These are phyloP conservation scores for Pugionium cornutum DNA, from an alignment of 345 rosid genomes.

Conservation along the genomic window DNA sequence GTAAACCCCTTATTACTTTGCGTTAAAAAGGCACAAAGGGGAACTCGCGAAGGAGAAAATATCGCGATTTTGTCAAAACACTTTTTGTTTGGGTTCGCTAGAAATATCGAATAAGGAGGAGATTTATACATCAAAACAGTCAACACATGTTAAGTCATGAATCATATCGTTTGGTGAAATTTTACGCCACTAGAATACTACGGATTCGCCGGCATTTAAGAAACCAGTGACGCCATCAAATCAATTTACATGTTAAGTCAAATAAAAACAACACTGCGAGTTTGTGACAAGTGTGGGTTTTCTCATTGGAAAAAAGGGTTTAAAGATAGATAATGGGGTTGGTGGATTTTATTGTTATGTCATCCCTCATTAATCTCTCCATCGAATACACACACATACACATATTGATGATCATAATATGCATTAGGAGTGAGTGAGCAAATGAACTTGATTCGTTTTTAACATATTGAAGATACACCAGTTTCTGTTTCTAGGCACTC, in stretches of 20 bases:
- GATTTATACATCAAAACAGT: too few species aligned
- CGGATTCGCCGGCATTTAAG: conserved; percentile 27
- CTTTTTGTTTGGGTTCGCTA: too few species aligned
- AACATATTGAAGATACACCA: conserved; percentile 22
- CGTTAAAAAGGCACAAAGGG: too few species aligned
- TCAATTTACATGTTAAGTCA: conserved; percentile 4
- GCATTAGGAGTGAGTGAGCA: background rate
- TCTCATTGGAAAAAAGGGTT: background rate
- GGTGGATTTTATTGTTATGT: conserved; percentile 23
- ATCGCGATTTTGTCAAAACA: too few species aligned
- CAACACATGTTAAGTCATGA: too few species aligned
- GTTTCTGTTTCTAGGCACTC: conserved; percentile 39
- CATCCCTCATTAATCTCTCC: conserved; percentile 17
- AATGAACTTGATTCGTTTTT: conserved; percentile 16
- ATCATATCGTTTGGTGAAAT: background rate
- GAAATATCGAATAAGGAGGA: too few species aligned
- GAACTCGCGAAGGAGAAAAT: too few species aligned
- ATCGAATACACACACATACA: background rate
- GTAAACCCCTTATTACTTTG: too few species aligned
- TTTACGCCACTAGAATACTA: background rate
- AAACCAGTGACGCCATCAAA: conserved; percentile 20
- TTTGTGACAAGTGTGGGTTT: conserved; percentile 27
- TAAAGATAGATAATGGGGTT: conserved; percentile 32
- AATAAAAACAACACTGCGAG: background rate
- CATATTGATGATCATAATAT: background rate